A percentile compares a stretch with the other conserved stretches of the same genome.
Conservation (phyloP, 1,284 basidiomycete genomes). For the Malassezia yamatoensis region DNA sequence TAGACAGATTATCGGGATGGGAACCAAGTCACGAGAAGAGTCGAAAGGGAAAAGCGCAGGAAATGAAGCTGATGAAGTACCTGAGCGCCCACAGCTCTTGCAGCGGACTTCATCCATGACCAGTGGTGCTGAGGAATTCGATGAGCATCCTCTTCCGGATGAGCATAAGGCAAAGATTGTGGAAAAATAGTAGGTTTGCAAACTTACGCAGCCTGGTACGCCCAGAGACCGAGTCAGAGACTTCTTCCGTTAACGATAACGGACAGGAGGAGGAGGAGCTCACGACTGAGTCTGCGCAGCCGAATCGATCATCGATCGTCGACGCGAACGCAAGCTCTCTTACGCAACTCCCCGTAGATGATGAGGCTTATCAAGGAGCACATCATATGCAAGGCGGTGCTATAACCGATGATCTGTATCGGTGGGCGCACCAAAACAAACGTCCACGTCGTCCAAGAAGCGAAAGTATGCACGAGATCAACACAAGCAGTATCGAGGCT, state of each 20-base stretch:
- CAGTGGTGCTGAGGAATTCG: constrained; percentile 2
- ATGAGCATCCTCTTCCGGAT: constrained; percentile 12
- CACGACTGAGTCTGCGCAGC: neutral
- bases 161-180: constrained; percentile 11
- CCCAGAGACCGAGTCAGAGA: neutral
- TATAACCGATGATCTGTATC: constrained; percentile 44
- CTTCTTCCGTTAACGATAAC: neutral
- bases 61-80: neutral
- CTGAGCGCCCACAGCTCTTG: neutral
- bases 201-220: neutral
- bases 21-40: no score
- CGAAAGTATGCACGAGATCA: constrained; percentile 41
- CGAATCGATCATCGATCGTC: neutral
- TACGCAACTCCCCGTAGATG: neutral
- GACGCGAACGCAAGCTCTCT: neutral
- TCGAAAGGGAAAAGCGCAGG: neutral
- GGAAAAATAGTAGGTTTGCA: constrained; percentile 1
- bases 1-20: no score
- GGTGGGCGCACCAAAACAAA: constrained; percentile 45
- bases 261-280: neutral
- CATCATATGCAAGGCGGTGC: constrained; percentile 44
- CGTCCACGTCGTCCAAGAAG: constrained; percentile 26
- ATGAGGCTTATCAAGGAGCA: constrained; percentile 36
- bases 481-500: constrained; percentile 35
- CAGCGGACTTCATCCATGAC: neutral